Conservation (phyloP, 208 protist genomes). For the Giardia muris region DNA sequence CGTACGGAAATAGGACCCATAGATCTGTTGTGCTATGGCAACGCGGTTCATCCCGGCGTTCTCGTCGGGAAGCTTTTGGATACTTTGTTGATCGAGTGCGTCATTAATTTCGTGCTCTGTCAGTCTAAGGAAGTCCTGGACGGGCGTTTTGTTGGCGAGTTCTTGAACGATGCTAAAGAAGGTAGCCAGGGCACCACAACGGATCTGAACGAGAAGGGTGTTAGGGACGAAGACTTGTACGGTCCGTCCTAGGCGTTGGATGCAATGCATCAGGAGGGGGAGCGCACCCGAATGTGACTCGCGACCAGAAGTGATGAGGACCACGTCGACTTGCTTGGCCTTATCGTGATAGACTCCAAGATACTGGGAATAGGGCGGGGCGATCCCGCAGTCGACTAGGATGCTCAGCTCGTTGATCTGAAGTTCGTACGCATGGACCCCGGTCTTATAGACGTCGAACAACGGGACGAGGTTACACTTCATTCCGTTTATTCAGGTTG, state of each 20-base stretch:
- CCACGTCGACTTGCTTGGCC: not conserved
- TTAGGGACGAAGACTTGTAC: not conserved
- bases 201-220: not conserved
- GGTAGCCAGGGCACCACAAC: not conserved
- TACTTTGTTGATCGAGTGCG: not conserved
- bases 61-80: not conserved
- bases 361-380: not conserved
- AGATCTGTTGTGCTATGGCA: not conserved
- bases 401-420: not conserved
- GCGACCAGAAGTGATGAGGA: not conserved
- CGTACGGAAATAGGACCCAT: not conserved
- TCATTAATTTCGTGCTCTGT: not conserved
- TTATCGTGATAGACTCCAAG: not conserved
- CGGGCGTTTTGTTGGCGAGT: not conserved
- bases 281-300: not conserved
- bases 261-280: not conserved
- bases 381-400: not conserved
- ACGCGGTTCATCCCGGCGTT: not conserved
- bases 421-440: not conserved
- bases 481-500: too few species aligned
- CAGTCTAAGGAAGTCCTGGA: not conserved
- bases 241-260: too few species aligned
- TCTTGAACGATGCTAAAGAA: not conserved
- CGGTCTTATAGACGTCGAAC: not conserved
- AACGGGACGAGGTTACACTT: not conserved